Evolutionary conservation across 1,284 basidiomycete genomes (phyloP).

Genomic region (Gomphus bonarii): DNA sequence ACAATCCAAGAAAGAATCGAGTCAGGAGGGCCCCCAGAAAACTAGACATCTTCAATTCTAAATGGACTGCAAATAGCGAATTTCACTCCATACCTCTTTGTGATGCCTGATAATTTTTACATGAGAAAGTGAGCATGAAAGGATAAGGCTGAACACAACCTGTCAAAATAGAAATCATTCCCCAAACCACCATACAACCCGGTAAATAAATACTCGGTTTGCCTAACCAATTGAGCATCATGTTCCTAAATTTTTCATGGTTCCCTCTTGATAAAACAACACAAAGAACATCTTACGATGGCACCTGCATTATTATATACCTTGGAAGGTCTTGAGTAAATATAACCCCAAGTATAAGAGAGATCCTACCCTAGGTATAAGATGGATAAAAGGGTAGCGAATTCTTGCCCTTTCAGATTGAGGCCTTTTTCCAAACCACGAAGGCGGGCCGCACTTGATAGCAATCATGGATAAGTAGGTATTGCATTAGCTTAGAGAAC

Average conservation of each 20-base stretch:
- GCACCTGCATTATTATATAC: constrained; percentile 73
- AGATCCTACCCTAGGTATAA: constrained; percentile 53
- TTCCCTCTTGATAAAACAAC: neutral
- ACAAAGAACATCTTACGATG: constrained; percentile 39
- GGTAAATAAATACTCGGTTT: constrained; percentile 48
- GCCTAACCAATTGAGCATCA: constrained; percentile 62
- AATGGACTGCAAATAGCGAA: neutral
- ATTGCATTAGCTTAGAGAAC: neutral
- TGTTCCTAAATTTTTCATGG: constrained; percentile 37
- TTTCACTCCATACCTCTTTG: constrained; percentile 14
- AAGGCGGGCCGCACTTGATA: constrained; percentile 47
- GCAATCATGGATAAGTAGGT: neutral
- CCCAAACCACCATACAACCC: constrained; percentile 27
- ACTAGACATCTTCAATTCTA: constrained; percentile 11
- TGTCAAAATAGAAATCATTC: constrained; percentile 21
- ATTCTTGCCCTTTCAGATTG: constrained; percentile 50
- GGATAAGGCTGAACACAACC: constrained; percentile 6
- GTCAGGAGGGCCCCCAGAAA: constrained; percentile 29
- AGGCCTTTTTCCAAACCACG: constrained; percentile 66
- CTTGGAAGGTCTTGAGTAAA: constrained; percentile 17
- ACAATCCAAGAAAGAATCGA: constrained; percentile 34
- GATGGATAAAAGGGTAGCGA: constrained; percentile 61
- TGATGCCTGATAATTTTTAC: neutral
- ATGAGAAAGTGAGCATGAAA: neutral
- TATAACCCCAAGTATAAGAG: neutral